Evolutionary conservation across 2,329 filamentous ascomycete genomes (phyloP).

Genomic region (Hirsutella rhossiliensis): DNA sequence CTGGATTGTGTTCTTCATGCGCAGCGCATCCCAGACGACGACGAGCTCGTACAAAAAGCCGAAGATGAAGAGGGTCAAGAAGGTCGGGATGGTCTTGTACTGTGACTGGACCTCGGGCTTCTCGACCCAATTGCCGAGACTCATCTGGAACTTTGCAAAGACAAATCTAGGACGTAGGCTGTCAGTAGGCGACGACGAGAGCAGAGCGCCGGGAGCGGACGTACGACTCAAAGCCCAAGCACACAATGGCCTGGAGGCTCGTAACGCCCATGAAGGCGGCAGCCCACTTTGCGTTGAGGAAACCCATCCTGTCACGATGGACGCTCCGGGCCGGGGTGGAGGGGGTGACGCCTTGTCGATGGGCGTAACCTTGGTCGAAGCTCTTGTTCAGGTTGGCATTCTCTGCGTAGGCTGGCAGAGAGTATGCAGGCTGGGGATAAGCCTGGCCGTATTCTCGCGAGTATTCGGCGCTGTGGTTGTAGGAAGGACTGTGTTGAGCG

Average conservation of each 20-base stretch:
- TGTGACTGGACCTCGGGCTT: slow-evolving; percentile 33
- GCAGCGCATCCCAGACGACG: slow-evolving; percentile 84
- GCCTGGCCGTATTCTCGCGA: slow-evolving; percentile 20
- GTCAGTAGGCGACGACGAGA: slow-evolving; percentile 7
- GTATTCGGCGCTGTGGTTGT: slow-evolving; percentile 14
- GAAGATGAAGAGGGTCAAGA: slow-evolving; percentile 93
- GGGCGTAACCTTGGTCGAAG: slow-evolving; percentile 23
- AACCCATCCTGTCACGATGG: slow-evolving; percentile 42
- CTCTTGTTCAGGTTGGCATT: slow-evolving; percentile 15
- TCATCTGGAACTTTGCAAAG: slow-evolving; percentile 73
- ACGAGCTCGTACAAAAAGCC: slow-evolving; percentile 87
- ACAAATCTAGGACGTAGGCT: slow-evolving; percentile 52
- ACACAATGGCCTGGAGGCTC: slow-evolving; percentile 64
- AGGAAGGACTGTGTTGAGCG: slow-evolving; percentile 11
- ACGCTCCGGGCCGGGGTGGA: slow-evolving; percentile 19
- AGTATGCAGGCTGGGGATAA: slow-evolving; percentile 18
- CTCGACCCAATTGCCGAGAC: slow-evolving; percentile 30
- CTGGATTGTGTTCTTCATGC: slow-evolving; percentile 96
- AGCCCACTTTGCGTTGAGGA: slow-evolving; percentile 77
- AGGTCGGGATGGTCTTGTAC: slow-evolving; percentile 75
- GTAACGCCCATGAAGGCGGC: slow-evolving; percentile 71
- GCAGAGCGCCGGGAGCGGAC: slow-evolving; percentile 19
- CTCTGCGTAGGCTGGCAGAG: slow-evolving; percentile 12
- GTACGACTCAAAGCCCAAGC: slow-evolving; percentile 78
- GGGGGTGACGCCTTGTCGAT: slow-evolving; percentile 22